Conservation (phyloP, 441 rosid species). For the Bocquillonia castaneifolia region DNA sequence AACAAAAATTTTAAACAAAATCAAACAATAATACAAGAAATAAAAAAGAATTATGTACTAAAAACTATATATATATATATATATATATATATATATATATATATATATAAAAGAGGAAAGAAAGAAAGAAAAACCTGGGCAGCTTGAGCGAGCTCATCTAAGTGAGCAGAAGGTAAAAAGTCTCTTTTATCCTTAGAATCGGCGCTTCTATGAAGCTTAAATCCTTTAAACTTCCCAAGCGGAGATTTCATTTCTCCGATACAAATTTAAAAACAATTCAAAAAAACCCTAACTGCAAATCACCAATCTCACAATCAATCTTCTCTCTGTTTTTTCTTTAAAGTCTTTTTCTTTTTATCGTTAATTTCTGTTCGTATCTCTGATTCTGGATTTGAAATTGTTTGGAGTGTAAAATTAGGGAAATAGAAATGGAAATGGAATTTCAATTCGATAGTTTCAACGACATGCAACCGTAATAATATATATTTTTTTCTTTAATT, state of each 20-base stretch:
- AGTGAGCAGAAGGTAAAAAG: conserved; percentile 40
- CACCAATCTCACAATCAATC: too few species aligned
- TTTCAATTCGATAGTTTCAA: conserved; percentile 36
- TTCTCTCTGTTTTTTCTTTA: too few species aligned
- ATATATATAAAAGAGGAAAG: too few species aligned
- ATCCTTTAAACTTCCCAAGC: conserved; percentile 57
- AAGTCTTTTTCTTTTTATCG: too few species aligned
- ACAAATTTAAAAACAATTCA: too few species aligned
- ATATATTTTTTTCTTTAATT: too few species aligned
- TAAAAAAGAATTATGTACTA: background rate
- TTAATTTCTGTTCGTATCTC: background rate
- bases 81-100: too few species aligned
- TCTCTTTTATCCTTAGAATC: conserved; percentile 70
- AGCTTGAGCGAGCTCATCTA: conserved; percentile 83
- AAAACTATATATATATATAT: too few species aligned
- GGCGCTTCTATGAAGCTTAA: conserved; percentile 64
- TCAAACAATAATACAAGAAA: background rate
- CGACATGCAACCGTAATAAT: conserved; percentile 33
- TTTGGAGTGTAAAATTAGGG: background rate
- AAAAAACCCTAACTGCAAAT: too few species aligned
- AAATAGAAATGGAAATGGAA: conserved; percentile 24
- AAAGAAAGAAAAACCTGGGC: conserved; percentile 48
- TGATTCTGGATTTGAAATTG: background rate
- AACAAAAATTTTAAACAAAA: background rate
- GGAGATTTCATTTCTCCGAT: conserved; percentile 65